Base-by-base conservation (phyloP, 257 asterid genomes). In the Ophiorrhiza pumila region DNA sequence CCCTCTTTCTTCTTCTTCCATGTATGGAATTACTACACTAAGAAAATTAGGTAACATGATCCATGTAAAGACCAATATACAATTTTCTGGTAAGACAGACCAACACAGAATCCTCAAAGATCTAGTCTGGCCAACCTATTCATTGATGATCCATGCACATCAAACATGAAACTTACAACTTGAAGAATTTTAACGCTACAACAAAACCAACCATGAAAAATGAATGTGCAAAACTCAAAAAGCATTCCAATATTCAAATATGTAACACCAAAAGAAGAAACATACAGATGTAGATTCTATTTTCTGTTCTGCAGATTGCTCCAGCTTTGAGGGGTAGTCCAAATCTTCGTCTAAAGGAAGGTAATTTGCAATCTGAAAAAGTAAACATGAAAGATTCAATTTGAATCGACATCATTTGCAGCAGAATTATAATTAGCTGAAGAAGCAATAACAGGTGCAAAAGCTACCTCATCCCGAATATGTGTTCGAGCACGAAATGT, bases 401-500 rank as follows among this genome's bases (percentile, higher is more conserved):
- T 27, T 63, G 23, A 55, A 15, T 25, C 22, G 22, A 42, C 46
- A 62, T 37, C 49, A 17, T 29, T 56, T 56, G 9, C 60, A 22
- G 27, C 18, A 56, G 74, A 55, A 53, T 41, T 29, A 69, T 70
- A 31, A 70, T 15, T 9, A 49, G 37, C 37, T 34, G 56, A 80
- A 68, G 63, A 42, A 62, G 11, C 37, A 50, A 58, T 63, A 42
- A 73, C 25, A 68, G 46, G 55, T 60, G 29, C 59, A 69, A 27
- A 84, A 73, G 59, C 76, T 76, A 95, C 99, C 98, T 92, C 99
- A 83, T 95, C 98, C 34, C 91, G 88, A 27, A 95, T 90, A 83
- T 92, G 88, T 55, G 99, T 92, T 72, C 98, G 91, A 68, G 99
- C 98, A 75, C 99, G 97, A 60, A 95, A 95, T 65, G 97, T 95